phyloP scores from a whole-genome alignment of 192 early-diverging fungal genomes.

The Umbelopsis sp. region DNA sequence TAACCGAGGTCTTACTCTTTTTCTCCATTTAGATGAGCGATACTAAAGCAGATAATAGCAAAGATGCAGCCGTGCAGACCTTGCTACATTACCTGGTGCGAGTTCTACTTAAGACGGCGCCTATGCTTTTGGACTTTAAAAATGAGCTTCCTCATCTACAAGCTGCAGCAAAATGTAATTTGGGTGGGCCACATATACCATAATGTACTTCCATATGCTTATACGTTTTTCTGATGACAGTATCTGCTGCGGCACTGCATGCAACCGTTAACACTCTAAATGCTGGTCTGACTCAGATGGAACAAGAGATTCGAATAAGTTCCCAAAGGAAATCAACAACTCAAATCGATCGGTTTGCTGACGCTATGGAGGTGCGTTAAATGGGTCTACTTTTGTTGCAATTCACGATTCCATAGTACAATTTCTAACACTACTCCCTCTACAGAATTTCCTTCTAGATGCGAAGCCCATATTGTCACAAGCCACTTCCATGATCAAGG shows the following conservation, averaged over 20 bases:
- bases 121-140: constrained; percentile 45
- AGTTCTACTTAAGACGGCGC: constrained; percentile 43
- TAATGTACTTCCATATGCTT: no score
- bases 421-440: neutral
- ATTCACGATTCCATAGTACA: no score
- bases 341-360: constrained; percentile 49
- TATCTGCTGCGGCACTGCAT: constrained; percentile 50
- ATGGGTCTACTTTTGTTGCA: no score
- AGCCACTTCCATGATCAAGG: constrained; percentile 39
- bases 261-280: constrained; percentile 49
- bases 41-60: constrained; percentile 51
- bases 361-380: constrained; percentile 51
- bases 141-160: constrained; percentile 57
- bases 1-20: neutral
- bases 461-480: constrained; percentile 46
- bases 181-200: no score
- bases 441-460: constrained; percentile 48
- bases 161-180: constrained; percentile 47
- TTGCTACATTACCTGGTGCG: constrained; percentile 56
- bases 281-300: constrained; percentile 43
- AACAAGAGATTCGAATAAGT: constrained; percentile 43
- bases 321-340: constrained; percentile 26
- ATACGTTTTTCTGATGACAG: neutral
- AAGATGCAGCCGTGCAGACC: constrained; percentile 45
- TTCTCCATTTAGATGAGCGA: constrained; percentile 47